Percentiles rank a stretch among this genome's conserved stretches.
These are phyloP conservation scores for Cryptococcus sp. DNA, from an alignment of 1,284 basidiomycete species.

Conservation along the genomic window DNA sequence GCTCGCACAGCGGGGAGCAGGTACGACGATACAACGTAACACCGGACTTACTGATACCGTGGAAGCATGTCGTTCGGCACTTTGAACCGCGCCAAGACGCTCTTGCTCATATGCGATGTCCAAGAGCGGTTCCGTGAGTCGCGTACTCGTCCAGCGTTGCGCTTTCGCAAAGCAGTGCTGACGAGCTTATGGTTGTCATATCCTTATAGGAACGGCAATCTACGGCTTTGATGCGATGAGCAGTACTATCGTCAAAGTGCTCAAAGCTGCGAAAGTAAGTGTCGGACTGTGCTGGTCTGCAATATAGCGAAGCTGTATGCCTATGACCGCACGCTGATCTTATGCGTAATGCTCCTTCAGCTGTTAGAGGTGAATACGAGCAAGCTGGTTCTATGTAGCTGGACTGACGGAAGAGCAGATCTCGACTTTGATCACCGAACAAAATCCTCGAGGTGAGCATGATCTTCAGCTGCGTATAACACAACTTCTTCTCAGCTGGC, in stretches of 20 bases:
- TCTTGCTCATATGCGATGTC: slow-evolving; percentile 78
- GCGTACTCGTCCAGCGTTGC: not conserved
- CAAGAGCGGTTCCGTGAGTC: slow-evolving; percentile 71
- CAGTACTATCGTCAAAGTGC: slow-evolving; percentile 68
- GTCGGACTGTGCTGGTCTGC: not conserved
- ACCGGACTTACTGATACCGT: too few species aligned
- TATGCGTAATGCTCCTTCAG: not conserved
- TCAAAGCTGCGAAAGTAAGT: slow-evolving; percentile 70
- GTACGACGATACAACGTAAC: too few species aligned
- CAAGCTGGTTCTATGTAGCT: not conserved
- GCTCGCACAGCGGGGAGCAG: too few species aligned
- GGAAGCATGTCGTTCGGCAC: too few species aligned
- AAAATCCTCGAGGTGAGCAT: slow-evolving; percentile 70
- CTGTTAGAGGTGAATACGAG: slow-evolving; percentile 2
- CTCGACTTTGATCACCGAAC: slow-evolving; percentile 77
- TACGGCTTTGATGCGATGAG: slow-evolving; percentile 71
- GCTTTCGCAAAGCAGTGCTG: not conserved
- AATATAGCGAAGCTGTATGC: not conserved
- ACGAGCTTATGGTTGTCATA: slow-evolving; percentile 3
- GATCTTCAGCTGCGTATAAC: not conserved
- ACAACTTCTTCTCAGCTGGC: not conserved
- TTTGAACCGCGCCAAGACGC: slow-evolving; percentile 48
- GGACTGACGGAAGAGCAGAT: slow-evolving; percentile 60
- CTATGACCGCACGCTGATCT: not conserved
- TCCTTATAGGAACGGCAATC: slow-evolving; percentile 53